Percentiles rank a stretch among this genome's conserved stretches.
phyloP scores from a whole-genome alignment of 1,139 yeast genomes.

The Debaryomyces nepalensis region DNA sequence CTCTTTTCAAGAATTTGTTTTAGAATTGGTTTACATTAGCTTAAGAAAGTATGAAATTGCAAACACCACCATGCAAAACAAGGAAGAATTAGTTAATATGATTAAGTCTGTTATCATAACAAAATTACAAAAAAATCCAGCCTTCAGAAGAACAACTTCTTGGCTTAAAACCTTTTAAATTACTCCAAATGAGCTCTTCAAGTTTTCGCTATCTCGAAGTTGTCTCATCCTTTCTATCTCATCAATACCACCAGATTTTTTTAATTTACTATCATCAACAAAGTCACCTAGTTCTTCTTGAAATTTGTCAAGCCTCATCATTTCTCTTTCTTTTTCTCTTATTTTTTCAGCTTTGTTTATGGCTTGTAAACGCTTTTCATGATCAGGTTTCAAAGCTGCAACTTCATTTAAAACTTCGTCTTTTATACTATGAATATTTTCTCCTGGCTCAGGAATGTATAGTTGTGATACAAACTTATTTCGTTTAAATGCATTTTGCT shows the following conservation, averaged over 20 bases:
- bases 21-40: constrained; percentile 10
- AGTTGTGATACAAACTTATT: constrained; percentile 45
- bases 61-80: constrained; percentile 1
- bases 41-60: constrained; percentile 6
- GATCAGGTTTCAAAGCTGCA: constrained; percentile 78
- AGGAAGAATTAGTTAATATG: not conserved
- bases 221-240: constrained; percentile 76
- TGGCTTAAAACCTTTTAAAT: constrained; percentile 18
- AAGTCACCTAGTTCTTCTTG: constrained; percentile 88
- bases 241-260: constrained; percentile 85
- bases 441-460: constrained; percentile 67
- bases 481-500: constrained; percentile 34
- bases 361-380: constrained; percentile 83
- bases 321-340: constrained; percentile 71
- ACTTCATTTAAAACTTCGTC: constrained; percentile 85
- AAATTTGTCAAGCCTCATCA: constrained; percentile 64
- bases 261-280: constrained; percentile 75
- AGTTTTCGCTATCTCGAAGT: constrained; percentile 69
- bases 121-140: constrained; percentile 1
- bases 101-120: not conserved
- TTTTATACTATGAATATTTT: constrained; percentile 64
- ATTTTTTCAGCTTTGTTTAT: constrained; percentile 84
- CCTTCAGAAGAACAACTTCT: constrained; percentile 1
- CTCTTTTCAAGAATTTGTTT: constrained; percentile 12
- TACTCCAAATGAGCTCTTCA: constrained; percentile 52